Evolutionary conservation across 1,139 yeast genomes (phyloP), one percentile per base, ranked within the genome.

Genomic region (Trichomonascaceae sp.): DNA sequence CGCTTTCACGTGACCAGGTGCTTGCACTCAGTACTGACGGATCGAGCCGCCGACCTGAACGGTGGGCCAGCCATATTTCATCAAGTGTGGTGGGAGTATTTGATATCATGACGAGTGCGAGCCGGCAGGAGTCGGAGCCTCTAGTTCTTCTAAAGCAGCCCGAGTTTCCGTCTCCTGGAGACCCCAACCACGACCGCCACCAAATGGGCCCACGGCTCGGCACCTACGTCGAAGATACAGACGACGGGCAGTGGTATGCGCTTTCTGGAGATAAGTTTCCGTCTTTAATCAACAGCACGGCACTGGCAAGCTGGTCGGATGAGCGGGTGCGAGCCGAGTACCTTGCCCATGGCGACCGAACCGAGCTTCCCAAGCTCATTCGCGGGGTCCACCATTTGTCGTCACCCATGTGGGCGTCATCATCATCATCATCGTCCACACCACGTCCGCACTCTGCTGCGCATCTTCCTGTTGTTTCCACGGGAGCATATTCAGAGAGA

Each of bases 211-310:
- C 16, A 39, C 36, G 13, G 38, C 48, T 51, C 43, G 69, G 64
- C 6, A 68, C 85, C 1, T 84, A 73, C 50, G 62, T 85, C 16
- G 82, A 78, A 42, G 64, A 67, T 41, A 77, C 89, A 0, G 61
- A 67, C 9, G 66, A 66, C 35, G 74, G 75, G 3, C 77, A 81
- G 33, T 85, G 95, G 95, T 82, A 71, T 60, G 96, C 95, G 8
- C 67, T 87, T 70, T 79, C 93, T 20, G 80, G 76, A 43, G 54
- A 57, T 17, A 68, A 75, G 45, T 87, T 76, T 49, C 95, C 96
- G 0, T 74, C 92, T 0, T 56, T 85, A 34, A 85, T 87, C 15
- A 74, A 74, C 40, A 71, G 82, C 17, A 92, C 96, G 0, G 89
- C 93, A 37, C 47, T 42, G 1, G 60, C 67, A 1, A 37, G 39